Evolutionary conservation across 805 yeast genomes (phyloP).

Genomic region (Saccharomyces paradoxus): DNA sequence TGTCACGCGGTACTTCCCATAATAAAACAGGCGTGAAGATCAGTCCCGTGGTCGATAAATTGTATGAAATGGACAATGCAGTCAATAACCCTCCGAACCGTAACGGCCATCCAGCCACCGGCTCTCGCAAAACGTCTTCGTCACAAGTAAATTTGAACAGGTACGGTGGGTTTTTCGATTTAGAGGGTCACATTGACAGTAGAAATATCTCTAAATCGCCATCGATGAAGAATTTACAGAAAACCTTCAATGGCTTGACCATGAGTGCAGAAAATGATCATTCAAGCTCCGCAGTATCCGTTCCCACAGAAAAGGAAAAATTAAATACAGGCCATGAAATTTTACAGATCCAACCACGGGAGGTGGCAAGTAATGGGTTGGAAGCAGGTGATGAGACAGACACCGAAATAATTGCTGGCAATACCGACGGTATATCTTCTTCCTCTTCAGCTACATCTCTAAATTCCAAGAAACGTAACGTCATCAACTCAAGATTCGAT

Average conservation of each 20-base stretch:
- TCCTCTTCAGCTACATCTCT: conserved; percentile 1
- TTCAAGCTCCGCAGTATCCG: conserved; percentile 17
- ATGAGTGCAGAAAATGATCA: conserved; percentile 6
- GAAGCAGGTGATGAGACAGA: neutral
- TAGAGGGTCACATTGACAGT: conserved; percentile 22
- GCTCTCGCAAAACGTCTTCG: neutral
- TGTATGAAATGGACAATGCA: conserved; percentile 33
- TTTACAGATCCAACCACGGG: conserved; percentile 13
- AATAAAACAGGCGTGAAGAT: conserved; percentile 18
- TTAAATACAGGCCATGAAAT: conserved; percentile 25
- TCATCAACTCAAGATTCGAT: conserved; percentile 28
- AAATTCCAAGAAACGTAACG: conserved; percentile 17
- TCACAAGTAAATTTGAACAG: neutral
- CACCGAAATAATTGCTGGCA: neutral
- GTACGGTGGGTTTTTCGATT: conserved; percentile 19
- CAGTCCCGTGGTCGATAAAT: conserved; percentile 23
- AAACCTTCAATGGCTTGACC: conserved; percentile 13
- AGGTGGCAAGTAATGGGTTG: neutral
- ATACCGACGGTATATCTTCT: conserved; percentile 4
- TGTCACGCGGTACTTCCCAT: conserved; percentile 4
- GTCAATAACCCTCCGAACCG: conserved; percentile 7
- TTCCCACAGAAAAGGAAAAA: conserved; percentile 24
- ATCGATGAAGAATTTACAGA: conserved; percentile 13
- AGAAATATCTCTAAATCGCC: conserved; percentile 18
- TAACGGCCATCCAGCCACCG: neutral